phyloP scores from a whole-genome alignment of 441 rosid genomes.

The Jatropha multifida region DNA sequence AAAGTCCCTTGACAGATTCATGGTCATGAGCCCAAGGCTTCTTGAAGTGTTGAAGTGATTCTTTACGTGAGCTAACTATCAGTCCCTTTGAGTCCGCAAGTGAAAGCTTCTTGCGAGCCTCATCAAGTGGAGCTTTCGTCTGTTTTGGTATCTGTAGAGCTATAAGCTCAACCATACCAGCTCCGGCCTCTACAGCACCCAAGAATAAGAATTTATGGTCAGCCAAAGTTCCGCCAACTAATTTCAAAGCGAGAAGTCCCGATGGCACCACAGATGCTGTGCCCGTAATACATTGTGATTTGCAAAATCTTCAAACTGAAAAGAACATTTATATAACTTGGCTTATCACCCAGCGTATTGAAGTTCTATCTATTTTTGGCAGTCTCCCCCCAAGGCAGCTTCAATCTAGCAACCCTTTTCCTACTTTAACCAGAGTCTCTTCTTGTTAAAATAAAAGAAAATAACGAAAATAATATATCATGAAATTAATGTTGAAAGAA shows the following conservation, averaged over 20 bases:
- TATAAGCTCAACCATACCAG: constrained; percentile 87
- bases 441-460: no score
- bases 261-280: constrained; percentile 87
- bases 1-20: constrained; percentile 60
- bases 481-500: no score
- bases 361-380: no score
- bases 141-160: constrained; percentile 78
- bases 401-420: no score
- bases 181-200: constrained; percentile 97
- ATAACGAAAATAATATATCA: no score
- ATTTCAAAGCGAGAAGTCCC: constrained; percentile 66
- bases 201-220: constrained; percentile 82
- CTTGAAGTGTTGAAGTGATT: constrained; percentile 92
- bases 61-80: constrained; percentile 73
- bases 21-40: constrained; percentile 93
- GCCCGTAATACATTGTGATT: constrained; percentile 78
- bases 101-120: constrained; percentile 85
- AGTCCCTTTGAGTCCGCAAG: constrained; percentile 93
- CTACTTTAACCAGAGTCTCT: no score
- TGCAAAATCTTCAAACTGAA: constrained; percentile 94
- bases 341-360: no score
- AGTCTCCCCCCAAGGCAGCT: no score
- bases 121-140: constrained; percentile 60
- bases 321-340: constrained; percentile 19
- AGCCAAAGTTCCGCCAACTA: constrained; percentile 62